phyloP scores from a whole-genome alignment of 345 rosid genomes.

The Physaria fendleri region DNA sequence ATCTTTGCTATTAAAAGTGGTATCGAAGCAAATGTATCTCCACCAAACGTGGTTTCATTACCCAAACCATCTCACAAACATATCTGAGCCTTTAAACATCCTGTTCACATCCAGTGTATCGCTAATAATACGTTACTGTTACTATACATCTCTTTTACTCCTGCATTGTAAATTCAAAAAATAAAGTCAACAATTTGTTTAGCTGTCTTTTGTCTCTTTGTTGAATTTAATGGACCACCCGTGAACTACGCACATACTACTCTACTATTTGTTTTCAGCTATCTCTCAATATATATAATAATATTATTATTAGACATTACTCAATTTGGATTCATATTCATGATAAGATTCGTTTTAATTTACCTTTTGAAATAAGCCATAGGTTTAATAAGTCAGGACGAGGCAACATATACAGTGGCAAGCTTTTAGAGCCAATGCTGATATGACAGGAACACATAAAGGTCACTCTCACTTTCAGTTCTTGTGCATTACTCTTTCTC shows the following conservation, averaged over 20 bases:
- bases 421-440: too few species aligned
- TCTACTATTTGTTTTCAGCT: not conserved
- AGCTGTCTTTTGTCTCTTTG: conserved; percentile 17
- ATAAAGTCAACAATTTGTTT: too few species aligned
- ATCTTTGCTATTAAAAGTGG: conserved; percentile 8
- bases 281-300: too few species aligned
- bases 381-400: conserved; percentile 47
- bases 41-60: conserved; percentile 45
- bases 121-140: too few species aligned
- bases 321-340: too few species aligned
- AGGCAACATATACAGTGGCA: conserved; percentile 57
- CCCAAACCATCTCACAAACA: conserved; percentile 52
- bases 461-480: too few species aligned
- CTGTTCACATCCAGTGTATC: conserved; percentile 49
- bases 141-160: too few species aligned
- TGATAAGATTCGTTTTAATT: not conserved
- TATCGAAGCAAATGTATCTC: conserved; percentile 66
- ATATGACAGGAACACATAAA: too few species aligned
- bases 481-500: too few species aligned
- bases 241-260: too few species aligned
- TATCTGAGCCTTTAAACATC: conserved; percentile 58
- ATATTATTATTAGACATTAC: too few species aligned
- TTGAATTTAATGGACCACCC: conserved; percentile 17
- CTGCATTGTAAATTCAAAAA: too few species aligned
- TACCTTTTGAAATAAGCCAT: conserved; percentile 57